Conservation (phyloP, 176 grass and related monocot genomes). For the Zea luxurians region DNA sequence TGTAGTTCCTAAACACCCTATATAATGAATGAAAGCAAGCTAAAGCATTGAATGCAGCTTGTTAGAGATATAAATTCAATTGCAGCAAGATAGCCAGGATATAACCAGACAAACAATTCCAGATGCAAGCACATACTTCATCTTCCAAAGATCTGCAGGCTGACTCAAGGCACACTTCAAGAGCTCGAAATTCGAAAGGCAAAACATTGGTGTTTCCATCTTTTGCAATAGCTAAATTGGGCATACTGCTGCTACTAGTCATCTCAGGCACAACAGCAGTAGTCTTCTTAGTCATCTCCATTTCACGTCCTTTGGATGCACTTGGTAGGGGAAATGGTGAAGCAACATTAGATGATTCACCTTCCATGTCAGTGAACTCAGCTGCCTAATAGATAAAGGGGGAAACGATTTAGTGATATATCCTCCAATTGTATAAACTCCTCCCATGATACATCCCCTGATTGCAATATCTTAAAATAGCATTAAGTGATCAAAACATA, state of each 20-base stretch:
- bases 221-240: slow-evolving; percentile 41
- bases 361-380: slow-evolving; percentile 64
- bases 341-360: slow-evolving; percentile 49
- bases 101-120: slow-evolving; percentile 5
- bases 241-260: slow-evolving; percentile 43
- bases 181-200: slow-evolving; percentile 89
- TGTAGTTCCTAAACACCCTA: background rate
- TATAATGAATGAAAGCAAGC: slow-evolving; percentile 1
- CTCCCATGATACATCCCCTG: background rate
- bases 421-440: background rate
- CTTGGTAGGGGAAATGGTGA: slow-evolving; percentile 50
- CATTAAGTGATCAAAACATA: background rate
- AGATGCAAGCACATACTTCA: slow-evolving; percentile 57
- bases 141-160: slow-evolving; percentile 92
- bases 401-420: slow-evolving; percentile 25
- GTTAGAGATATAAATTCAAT: slow-evolving; percentile 12
- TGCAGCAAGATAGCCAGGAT: background rate
- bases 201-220: slow-evolving; percentile 74
- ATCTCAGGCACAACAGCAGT: slow-evolving; percentile 39
- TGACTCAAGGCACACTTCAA: slow-evolving; percentile 96
- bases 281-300: slow-evolving; percentile 58
- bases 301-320: slow-evolving; percentile 43
- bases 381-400: slow-evolving; percentile 31
- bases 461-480: background rate
- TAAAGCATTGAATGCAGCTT: slow-evolving; percentile 20